These are phyloP conservation scores for Bipolaris oryzae DNA, from an alignment of 2,329 filamentous ascomycete species.

Conservation along the genomic window DNA sequence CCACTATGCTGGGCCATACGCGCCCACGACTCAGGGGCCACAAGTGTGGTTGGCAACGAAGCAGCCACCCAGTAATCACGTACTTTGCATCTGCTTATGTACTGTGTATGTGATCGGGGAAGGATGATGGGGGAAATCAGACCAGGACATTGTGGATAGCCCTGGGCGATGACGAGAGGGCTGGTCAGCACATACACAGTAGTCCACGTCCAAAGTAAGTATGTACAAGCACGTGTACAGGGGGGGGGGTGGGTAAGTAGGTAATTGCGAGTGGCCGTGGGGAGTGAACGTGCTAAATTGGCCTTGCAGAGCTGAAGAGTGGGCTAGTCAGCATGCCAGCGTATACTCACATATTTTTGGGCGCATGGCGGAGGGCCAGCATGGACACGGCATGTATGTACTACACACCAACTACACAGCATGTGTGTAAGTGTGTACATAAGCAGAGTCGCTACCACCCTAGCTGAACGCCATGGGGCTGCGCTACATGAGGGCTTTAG, in stretches of 20 bases:
- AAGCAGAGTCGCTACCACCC: background rate
- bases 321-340: background rate
- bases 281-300: background rate
- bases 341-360: background rate
- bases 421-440: too few species aligned
- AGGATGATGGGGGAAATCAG: background rate
- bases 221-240: background rate
- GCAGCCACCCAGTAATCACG: too few species aligned
- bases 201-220: background rate
- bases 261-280: background rate
- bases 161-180: background rate
- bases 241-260: background rate
- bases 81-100: too few species aligned
- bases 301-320: background rate
- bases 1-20: background rate
- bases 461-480: background rate
- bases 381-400: too few species aligned
- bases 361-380: too few species aligned
- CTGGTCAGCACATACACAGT: background rate
- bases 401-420: too few species aligned
- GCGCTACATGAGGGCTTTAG: too few species aligned
- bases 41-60: too few species aligned
- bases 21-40: background rate
- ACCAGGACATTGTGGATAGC: background rate
- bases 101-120: background rate